phyloP scores from a whole-genome alignment of 2,329 filamentous ascomycete genomes.

The Diaporthe helianthi region DNA sequence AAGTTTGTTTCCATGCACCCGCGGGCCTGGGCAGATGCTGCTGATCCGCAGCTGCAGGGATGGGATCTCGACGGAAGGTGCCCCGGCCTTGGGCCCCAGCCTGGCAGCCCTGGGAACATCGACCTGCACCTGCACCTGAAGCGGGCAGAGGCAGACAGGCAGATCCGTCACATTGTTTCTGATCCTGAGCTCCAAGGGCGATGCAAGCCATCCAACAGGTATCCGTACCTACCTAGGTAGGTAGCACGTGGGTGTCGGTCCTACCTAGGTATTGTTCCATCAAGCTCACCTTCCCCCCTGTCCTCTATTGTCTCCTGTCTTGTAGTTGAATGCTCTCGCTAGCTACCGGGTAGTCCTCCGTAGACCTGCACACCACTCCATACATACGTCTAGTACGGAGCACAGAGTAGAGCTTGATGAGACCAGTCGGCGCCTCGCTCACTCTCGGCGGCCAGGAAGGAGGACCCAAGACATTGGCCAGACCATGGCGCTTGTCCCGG shows the following conservation, averaged over 20 bases:
- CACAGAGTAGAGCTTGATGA: not conserved
- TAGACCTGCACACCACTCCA: too few species aligned
- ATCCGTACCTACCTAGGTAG: too few species aligned
- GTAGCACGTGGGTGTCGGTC: not conserved
- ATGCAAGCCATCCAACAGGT: too few species aligned
- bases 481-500: slow-evolving; percentile 13
- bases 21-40: slow-evolving; percentile 24
- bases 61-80: slow-evolving; percentile 8
- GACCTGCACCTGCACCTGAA: slow-evolving; percentile 2
- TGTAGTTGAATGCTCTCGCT: not conserved
- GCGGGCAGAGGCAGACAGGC: not conserved
- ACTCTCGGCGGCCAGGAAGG: not conserved
- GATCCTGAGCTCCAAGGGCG: not conserved
- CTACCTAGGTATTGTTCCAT: slow-evolving; percentile 10
- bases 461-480: slow-evolving; percentile 17
- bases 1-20: slow-evolving; percentile 24
- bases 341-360: too few species aligned
- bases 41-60: slow-evolving; percentile 27
- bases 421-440: slow-evolving; percentile 20
- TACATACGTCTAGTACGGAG: too few species aligned
- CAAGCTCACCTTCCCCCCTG: not conserved
- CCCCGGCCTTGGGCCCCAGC: slow-evolving; percentile 1
- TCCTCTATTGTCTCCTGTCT: not conserved
- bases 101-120: slow-evolving; percentile 3
- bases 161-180: slow-evolving; percentile 11